Base-by-base conservation (phyloP, 208 protist species). In the Acanthamoeba triangularis region DNA sequence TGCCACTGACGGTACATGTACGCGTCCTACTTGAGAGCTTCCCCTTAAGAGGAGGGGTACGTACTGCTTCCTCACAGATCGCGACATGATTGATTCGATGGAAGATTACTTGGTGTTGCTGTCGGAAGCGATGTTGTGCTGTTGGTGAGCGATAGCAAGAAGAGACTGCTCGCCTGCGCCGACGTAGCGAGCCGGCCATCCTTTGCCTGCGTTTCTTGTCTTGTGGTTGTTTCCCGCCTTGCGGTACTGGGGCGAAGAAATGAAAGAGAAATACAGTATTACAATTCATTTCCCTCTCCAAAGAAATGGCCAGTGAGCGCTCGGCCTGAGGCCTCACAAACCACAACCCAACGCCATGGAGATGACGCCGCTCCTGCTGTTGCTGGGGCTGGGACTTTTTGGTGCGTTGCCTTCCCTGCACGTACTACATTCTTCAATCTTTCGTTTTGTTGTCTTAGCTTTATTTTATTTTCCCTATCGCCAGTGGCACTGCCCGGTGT, bases 61-160 rank as follows among this genome's bases (percentile, higher is more conserved):
- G n/a, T 76, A 93, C 87, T 93, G 87, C 63, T 93, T 93, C 47
- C 87, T 69, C 23, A 93, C 87, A 52, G 87, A 93, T 23, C 87
- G 5, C 18, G 87, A 93, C 87, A 93, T 88, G 8, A 49, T 49
- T 69, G 20, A 11, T n/a, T 0, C 0, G 20, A 74, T 6, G 33
- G 76, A 28, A 14, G 74, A 52, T 23, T 49, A 30, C 74, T 23
- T 30, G 23, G 74, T 84, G 74, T 52, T 20, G 74, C 37, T 11
- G 30, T 11, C 13, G 37, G 10, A 18, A 28, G 41, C 4, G 30
- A 11, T 49, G 74, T 84, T 69, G 61, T 8, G n/a, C 18, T 59
- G 54, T 59, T 23, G 18, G 54, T 25, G 20, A 16, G 54, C 54
- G 54, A 16, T 59, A 59, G 25, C 2, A 65, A 65, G 23, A 65